These are phyloP conservation scores for Diddensiella santjacobensis DNA, from an alignment of 805 yeast genomes.

Conservation along the genomic window DNA sequence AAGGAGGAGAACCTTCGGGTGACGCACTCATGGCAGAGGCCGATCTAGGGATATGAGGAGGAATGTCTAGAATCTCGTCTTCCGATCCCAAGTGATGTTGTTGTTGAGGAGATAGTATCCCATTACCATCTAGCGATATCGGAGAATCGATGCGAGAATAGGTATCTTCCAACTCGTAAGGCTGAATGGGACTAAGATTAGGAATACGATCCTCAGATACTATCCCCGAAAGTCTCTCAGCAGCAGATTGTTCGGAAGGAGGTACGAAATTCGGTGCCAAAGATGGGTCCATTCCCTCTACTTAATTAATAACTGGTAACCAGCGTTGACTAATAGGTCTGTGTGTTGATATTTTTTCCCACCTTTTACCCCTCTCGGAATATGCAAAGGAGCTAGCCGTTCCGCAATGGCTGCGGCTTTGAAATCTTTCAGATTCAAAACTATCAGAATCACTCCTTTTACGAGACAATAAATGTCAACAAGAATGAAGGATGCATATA, in stretches of 20 bases:
- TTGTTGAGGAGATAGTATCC: not conserved
- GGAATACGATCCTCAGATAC: conserved; percentile 42
- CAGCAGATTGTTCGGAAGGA: conserved; percentile 61
- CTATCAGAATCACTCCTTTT: too few relatives aligned
- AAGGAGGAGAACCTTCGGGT: conserved; percentile 7
- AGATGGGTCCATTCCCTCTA: conserved; percentile 86
- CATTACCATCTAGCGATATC: not conserved
- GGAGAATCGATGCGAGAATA: not conserved
- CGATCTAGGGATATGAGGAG: conserved; percentile 16
- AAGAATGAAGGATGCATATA: too few relatives aligned
- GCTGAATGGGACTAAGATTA: conserved; percentile 69
- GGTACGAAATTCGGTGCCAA: conserved; percentile 88
- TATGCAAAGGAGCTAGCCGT: too few relatives aligned
- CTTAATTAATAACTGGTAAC: too few relatives aligned
- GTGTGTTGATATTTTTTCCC: too few relatives aligned
- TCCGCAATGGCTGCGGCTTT: too few relatives aligned
- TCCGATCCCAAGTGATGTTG: not conserved
- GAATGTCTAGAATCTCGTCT: conserved; percentile 7
- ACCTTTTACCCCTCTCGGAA: too few relatives aligned
- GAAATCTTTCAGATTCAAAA: too few relatives aligned
- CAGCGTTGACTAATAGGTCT: too few relatives aligned
- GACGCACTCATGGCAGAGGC: conserved; percentile 20
- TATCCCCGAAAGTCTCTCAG: conserved; percentile 27
- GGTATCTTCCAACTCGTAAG: conserved; percentile 57
- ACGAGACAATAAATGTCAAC: too few relatives aligned